Conservation (phyloP, 2,329 filamentous ascomycete species). For the Diplodia corticola region DNA sequence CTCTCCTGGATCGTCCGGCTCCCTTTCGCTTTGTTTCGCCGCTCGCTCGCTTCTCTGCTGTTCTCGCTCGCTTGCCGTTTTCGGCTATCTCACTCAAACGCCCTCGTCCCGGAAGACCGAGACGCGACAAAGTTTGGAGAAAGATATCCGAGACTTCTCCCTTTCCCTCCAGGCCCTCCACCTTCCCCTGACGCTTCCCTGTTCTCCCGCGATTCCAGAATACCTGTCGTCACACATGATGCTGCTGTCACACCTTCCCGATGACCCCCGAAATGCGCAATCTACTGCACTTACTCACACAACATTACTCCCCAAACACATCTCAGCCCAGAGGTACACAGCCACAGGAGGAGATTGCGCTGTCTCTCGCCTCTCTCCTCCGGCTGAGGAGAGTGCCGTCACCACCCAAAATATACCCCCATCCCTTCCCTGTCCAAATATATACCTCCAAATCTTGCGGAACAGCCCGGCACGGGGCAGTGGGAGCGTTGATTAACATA, state of each 20-base stretch:
- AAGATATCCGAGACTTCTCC: constrained; percentile 14
- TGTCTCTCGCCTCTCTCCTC: background rate
- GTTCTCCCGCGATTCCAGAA: constrained; percentile 7
- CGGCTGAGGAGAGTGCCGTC: background rate
- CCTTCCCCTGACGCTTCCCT: background rate
- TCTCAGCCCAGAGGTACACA: background rate
- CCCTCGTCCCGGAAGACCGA: background rate
- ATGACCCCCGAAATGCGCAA: constrained; percentile 14
- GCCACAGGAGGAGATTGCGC: constrained; percentile 20
- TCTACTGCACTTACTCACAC: constrained; percentile 15
- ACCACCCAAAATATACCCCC: background rate
- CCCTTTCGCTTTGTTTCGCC: constrained; percentile 1
- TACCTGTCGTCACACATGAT: background rate
- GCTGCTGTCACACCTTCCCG: constrained; percentile 7
- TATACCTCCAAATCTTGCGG: background rate
- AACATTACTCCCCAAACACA: background rate
- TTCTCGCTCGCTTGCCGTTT: constrained; percentile 20
- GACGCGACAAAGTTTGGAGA: background rate
- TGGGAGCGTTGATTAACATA: background rate
- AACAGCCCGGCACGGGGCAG: background rate
- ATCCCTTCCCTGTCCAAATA: constrained; percentile 5
- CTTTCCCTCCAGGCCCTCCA: background rate
- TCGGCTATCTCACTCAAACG: constrained; percentile 11
- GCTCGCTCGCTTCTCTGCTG: constrained; percentile 3
- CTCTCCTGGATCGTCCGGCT: constrained; percentile 15